phyloP scores from a whole-genome alignment of 352 stramenopile species.

The Phytophthora fragariae region DNA sequence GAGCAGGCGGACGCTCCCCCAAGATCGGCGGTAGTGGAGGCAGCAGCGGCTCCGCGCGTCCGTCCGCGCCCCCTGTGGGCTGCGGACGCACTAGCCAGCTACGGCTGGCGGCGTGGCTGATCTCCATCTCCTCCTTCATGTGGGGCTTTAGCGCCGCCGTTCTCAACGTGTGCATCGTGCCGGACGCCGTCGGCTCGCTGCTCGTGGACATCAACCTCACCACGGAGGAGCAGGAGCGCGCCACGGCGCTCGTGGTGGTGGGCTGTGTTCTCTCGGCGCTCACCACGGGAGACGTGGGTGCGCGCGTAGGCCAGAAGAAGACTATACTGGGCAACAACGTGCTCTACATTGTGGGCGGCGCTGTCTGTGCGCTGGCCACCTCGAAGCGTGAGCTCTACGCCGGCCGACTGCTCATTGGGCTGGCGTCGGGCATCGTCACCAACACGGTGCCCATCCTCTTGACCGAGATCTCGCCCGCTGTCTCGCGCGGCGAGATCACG shows the following conservation, averaged over 20 bases:
- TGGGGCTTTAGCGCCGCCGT: conserved; percentile 77
- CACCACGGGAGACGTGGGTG: conserved; percentile 56
- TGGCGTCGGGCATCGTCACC: conserved; percentile 79
- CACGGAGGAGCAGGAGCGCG: conserved; percentile 75
- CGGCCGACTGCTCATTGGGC: conserved; percentile 66
- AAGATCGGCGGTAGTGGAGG: background rate
- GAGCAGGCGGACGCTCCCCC: conserved; percentile 9
- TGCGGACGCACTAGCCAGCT: conserved; percentile 44
- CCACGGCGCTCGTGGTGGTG: conserved; percentile 77
- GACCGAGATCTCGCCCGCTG: conserved; percentile 79
- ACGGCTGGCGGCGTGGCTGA: conserved; percentile 60
- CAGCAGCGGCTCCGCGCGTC: background rate
- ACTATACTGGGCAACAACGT: conserved; percentile 78
- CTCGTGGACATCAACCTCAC: conserved; percentile 78
- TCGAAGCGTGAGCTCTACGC: conserved; percentile 71
- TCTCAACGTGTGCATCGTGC: conserved; percentile 85
- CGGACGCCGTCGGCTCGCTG: conserved; percentile 72
- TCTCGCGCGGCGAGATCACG: conserved; percentile 78
- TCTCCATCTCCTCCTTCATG: conserved; percentile 83
- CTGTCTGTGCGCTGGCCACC: conserved; percentile 62
- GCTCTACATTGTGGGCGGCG: conserved; percentile 68
- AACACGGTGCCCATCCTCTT: conserved; percentile 88
- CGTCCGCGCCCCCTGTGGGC: conserved; percentile 2
- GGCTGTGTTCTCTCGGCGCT: conserved; percentile 77
- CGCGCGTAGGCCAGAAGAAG: conserved; percentile 69